Percentiles rank a stretch among this genome's conserved stretches.
Conservation (phyloP, 768 basidiomycete species). For the Tephrocybe sp. region DNA sequence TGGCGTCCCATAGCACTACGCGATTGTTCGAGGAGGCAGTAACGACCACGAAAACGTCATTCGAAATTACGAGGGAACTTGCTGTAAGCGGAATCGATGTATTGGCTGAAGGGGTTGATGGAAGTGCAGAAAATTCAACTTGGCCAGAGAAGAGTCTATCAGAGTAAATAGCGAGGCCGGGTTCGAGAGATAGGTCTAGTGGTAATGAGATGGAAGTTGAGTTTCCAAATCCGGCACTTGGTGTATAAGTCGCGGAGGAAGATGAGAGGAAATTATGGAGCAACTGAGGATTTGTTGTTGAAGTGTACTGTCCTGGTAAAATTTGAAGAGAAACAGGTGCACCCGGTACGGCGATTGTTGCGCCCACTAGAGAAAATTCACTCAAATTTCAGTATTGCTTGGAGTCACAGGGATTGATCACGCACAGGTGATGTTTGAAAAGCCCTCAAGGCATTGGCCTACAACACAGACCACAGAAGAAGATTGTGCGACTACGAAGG, state of each 20-base stretch:
- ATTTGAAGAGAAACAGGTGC: conserved; percentile 55
- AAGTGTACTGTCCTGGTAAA: conserved; percentile 76
- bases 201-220: conserved; percentile 58
- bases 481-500: conserved; percentile 50
- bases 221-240: conserved; percentile 65
- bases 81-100: conserved; percentile 51
- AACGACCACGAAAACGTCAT: conserved; percentile 69
- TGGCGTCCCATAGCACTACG: conserved; percentile 74
- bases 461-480: conserved; percentile 78
- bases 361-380: conserved; percentile 55
- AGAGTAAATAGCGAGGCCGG: conserved; percentile 70
- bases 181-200: conserved; percentile 63
- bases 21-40: conserved; percentile 55
- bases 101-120: conserved; percentile 47
- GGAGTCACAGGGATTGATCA: conserved; percentile 4
- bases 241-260: conserved; percentile 55
- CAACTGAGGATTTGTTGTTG: conserved; percentile 69
- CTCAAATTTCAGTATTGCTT: neutral
- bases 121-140: conserved; percentile 57
- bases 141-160: conserved; percentile 65
- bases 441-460: conserved; percentile 85
- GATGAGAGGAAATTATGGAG: conserved; percentile 69
- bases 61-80: conserved; percentile 66
- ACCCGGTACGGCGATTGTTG: conserved; percentile 58
- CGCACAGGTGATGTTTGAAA: conserved; percentile 68